Evolutionary conservation across 331 rosid species (phyloP).

Genomic region (Dryas integrifolia): DNA sequence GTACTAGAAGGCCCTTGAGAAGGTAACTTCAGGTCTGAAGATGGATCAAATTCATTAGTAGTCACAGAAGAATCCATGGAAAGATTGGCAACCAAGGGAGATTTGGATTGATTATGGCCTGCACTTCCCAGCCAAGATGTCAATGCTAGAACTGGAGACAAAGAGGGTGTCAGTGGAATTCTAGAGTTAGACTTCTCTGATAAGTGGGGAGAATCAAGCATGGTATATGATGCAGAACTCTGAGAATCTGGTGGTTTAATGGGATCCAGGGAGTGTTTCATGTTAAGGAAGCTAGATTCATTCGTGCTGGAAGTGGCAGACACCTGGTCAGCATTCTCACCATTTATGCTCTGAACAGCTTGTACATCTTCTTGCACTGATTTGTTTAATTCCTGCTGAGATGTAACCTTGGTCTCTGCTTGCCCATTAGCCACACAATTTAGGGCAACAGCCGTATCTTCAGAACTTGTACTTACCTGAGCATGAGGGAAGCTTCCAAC

Average conservation of each 20-base stretch:
- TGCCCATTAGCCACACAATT: slow-evolving; percentile 44
- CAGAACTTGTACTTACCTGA: slow-evolving; percentile 87
- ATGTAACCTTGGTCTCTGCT: slow-evolving; percentile 38
- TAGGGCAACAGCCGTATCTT: slow-evolving; percentile 51
- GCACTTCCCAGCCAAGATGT: slow-evolving; percentile 87
- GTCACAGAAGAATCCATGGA: slow-evolving; percentile 66
- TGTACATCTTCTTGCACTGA: slow-evolving; percentile 41
- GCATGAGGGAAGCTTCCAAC: slow-evolving; percentile 94
- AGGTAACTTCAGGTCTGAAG: slow-evolving; percentile 61
- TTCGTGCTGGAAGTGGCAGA: slow-evolving; percentile 65
- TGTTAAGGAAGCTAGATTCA: slow-evolving; percentile 54
- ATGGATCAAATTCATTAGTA: slow-evolving; percentile 53
- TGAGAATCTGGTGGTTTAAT: slow-evolving; percentile 57
- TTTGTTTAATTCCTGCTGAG: slow-evolving; percentile 45
- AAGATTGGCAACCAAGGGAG: slow-evolving; percentile 57
- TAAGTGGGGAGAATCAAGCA: slow-evolving; percentile 72
- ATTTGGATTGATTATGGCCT: slow-evolving; percentile 52
- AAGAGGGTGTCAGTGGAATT: slow-evolving; percentile 47
- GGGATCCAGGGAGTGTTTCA: slow-evolving; percentile 47
- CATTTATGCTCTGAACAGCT: slow-evolving; percentile 59
- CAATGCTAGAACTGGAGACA: slow-evolving; percentile 72
- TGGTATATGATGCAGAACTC: slow-evolving; percentile 61
- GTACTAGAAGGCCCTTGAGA: slow-evolving; percentile 62
- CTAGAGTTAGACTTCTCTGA: slow-evolving; percentile 77
- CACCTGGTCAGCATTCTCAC: slow-evolving; percentile 62